phyloP scores from a whole-genome alignment of 2,329 filamentous ascomycete genomes.

The Scytalidium lignicola region DNA sequence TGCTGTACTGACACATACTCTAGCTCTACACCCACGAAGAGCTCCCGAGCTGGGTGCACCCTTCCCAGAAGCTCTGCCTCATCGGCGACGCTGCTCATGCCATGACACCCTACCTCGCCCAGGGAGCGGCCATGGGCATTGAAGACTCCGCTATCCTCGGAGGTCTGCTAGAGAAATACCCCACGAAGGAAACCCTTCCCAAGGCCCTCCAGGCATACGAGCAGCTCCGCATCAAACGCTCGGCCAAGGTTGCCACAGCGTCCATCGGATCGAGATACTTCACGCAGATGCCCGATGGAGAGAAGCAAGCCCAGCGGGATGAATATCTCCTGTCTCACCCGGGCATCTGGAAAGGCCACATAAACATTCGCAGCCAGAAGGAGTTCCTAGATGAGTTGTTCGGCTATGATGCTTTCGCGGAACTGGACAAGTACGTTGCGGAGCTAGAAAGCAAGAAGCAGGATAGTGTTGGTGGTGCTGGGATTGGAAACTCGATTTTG shows the following conservation, averaged over 20 bases:
- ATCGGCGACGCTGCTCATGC: slow-evolving; percentile 39
- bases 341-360: slow-evolving; percentile 11
- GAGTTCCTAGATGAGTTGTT: slow-evolving; percentile 15
- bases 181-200: slow-evolving; percentile 1
- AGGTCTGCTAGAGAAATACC: slow-evolving; percentile 8
- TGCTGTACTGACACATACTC: neutral
- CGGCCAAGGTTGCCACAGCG: slow-evolving; percentile 11
- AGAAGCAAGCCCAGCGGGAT: slow-evolving; percentile 8
- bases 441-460: neutral
- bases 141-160: slow-evolving; percentile 14
- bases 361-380: slow-evolving; percentile 11
- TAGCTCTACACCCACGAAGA: slow-evolving; percentile 14
- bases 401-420: slow-evolving; percentile 13
- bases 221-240: slow-evolving; percentile 9
- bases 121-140: slow-evolving; percentile 35
- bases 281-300: slow-evolving; percentile 15
- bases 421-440: neutral
- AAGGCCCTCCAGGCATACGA: slow-evolving; percentile 7
- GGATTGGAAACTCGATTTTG: neutral
- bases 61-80: slow-evolving; percentile 28
- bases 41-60: slow-evolving; percentile 11
- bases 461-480: neutral
- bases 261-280: slow-evolving; percentile 14
- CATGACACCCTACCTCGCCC: slow-evolving; percentile 40
- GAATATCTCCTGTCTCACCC: slow-evolving; percentile 13